Base-by-base conservation (phyloP, 345 rosid species). In the Eucalyptus lansdowneana region DNA sequence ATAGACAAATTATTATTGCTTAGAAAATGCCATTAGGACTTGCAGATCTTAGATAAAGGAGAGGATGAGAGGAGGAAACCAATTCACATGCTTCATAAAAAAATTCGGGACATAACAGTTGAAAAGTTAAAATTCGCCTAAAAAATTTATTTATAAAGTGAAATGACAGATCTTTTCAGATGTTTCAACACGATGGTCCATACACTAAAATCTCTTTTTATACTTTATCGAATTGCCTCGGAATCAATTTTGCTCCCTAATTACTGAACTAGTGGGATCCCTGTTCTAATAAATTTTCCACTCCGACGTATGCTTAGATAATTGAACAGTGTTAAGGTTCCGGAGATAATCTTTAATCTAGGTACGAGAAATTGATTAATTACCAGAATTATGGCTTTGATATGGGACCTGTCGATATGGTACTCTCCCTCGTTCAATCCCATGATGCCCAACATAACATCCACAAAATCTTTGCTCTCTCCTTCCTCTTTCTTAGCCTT, bases 311-410 rank as follows among this genome's bases (percentile, higher is more conserved):
- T 19, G 83, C 27, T 37, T 72, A 72, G 14, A 72, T 72, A 37
- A 72, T 72, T 19, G 83, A 72, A 37, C 83, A 37, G 27, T 6
- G 14, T 72, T 72, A 37, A 72, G 44, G 45, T 72, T 40, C 40
- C 27, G 6, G 14, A 25, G 60, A 86, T 86, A 8, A 10, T 86
- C 11, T 12, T 11, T 37, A 37, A 29, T 22, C 31, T 58, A 44
- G 40, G 6, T 22, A 19, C 11, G 14, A 27, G 21, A 25, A 47
- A 24, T 24, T 40, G 10, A 62, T 53, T 34, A 67, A 15, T 87
- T 90, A 91, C 93, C 90, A 90, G 86, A 34, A 91, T 89, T 10
- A 76, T 67, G 80, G 92, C 92, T 88, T 91, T 91, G 91, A 93
- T 80, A 21, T 50, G 80, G 56, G 89, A 87, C 42, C 91, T 54